phyloP scores from a whole-genome alignment of 192 early-diverging fungal genomes.

The Pilaira anomala region DNA sequence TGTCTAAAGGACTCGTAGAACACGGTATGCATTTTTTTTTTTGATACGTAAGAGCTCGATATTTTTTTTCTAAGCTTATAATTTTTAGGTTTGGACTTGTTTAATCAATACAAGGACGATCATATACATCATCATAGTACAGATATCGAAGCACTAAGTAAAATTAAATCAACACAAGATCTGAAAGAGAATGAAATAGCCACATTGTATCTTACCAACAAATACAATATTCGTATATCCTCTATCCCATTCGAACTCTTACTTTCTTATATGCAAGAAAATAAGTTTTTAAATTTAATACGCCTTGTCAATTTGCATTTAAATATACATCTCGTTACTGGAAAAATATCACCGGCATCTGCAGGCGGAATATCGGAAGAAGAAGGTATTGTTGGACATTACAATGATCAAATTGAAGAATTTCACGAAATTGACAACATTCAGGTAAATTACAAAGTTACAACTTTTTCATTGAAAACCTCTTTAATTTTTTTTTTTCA shows the following conservation, averaged over 20 bases:
- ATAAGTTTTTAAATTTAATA: conserved; percentile 79
- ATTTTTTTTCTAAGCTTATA: background rate
- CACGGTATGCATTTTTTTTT: conserved; percentile 9
- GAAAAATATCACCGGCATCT: conserved; percentile 13
- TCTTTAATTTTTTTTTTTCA: too few relatives aligned
- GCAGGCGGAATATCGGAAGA: conserved; percentile 13
- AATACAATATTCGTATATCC: conserved; percentile 81
- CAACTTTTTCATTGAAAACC: conserved; percentile 58
- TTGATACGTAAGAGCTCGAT: background rate
- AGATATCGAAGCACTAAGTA: conserved; percentile 63
- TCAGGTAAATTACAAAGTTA: conserved; percentile 37
- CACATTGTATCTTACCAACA: conserved; percentile 68
- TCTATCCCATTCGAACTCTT: conserved; percentile 83
- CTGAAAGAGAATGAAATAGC: conserved; percentile 74
- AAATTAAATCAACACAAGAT: conserved; percentile 65
- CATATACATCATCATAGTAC: conserved; percentile 73
- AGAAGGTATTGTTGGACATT: too few relatives aligned
- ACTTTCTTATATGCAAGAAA: conserved; percentile 85
- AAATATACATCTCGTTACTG: conserved; percentile 49
- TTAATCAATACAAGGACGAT: conserved; percentile 72
- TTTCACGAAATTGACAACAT: too few relatives aligned
- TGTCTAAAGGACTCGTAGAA: conserved; percentile 48
- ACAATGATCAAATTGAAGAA: too few relatives aligned
- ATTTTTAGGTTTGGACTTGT: background rate
- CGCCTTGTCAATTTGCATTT: conserved; percentile 88